A percentile compares a stretch with the other conserved stretches of the same genome.
Evolutionary conservation across 75 land plant genomes (phyloP).

Genomic region (Pinus tabuliformis): DNA sequence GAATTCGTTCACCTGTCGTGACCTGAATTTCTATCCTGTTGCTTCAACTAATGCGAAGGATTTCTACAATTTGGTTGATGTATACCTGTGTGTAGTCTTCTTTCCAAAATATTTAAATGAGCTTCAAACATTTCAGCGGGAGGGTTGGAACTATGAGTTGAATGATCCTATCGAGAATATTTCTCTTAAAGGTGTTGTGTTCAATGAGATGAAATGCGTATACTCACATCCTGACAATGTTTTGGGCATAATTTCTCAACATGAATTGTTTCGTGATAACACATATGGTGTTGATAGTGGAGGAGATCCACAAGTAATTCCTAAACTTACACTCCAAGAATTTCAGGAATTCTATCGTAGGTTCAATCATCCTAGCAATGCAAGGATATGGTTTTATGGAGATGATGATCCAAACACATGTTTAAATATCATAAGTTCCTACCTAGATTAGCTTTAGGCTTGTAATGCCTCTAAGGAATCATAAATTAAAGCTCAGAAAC

Average conservation of each 20-base stretch:
- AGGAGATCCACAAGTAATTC: conserved; percentile 94
- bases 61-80: conserved; percentile 98
- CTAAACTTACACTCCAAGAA: conserved; percentile 90
- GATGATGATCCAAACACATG: no score
- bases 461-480: conserved; percentile 70
- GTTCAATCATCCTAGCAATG: no score
- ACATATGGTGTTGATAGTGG: conserved; percentile 99
- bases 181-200: conserved; percentile 96
- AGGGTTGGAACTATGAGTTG: conserved; percentile 99
- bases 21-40: conserved; percentile 96
- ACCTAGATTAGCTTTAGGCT: conserved; percentile 80
- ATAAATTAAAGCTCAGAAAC: conserved; percentile 63
- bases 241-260: conserved; percentile 71
- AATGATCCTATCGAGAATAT: conserved; percentile 86
- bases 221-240: conserved; percentile 98
- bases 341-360: conserved; percentile 51
- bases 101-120: conserved; percentile 93
- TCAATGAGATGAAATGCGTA: conserved; percentile 99
- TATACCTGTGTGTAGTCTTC: conserved; percentile 94
- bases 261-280: conserved; percentile 95
- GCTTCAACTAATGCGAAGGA: conserved; percentile 98
- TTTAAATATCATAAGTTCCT: conserved; percentile 17
- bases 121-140: conserved; percentile 87
- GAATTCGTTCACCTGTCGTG: conserved; percentile 98
- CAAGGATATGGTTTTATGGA: no score